A percentile compares a stretch with the other conserved stretches of the same genome.
Evolutionary conservation across 768 basidiomycete genomes (phyloP).

Genomic region (Leccinellum rugosiceps): DNA sequence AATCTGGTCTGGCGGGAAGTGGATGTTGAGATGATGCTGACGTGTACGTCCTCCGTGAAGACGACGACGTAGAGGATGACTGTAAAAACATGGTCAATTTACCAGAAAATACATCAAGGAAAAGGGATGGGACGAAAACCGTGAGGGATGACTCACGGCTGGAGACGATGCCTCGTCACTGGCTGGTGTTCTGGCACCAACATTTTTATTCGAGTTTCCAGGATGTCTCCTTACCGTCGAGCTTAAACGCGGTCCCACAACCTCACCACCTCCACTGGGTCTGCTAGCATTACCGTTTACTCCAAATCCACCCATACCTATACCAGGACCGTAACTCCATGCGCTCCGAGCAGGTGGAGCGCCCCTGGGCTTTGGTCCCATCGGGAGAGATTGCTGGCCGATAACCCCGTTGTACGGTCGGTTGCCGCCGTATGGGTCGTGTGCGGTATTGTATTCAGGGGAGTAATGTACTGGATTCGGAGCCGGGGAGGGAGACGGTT

Average conservation of each 20-base stretch:
- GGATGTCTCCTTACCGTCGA: slow-evolving; percentile 45
- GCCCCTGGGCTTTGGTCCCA: slow-evolving; percentile 27
- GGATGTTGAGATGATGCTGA: slow-evolving; percentile 76
- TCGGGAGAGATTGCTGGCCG: slow-evolving; percentile 30
- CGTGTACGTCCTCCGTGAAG: slow-evolving; percentile 73
- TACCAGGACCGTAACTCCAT: slow-evolving; percentile 74
- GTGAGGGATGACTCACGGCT: slow-evolving; percentile 51
- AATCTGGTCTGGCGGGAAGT: slow-evolving; percentile 79
- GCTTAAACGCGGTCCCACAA: slow-evolving; percentile 65
- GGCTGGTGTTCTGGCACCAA: slow-evolving; percentile 55
- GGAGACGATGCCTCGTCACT: slow-evolving; percentile 77
- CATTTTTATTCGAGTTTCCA: slow-evolving; percentile 49
- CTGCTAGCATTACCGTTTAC: slow-evolving; percentile 28
- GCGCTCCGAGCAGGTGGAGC: slow-evolving; percentile 45
- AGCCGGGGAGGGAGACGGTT: slow-evolving; percentile 24
- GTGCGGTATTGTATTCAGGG: slow-evolving; percentile 28
- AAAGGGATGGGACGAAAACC: background rate
- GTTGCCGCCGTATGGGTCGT: slow-evolving; percentile 20
- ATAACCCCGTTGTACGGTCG: slow-evolving; percentile 30
- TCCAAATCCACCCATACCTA: slow-evolving; percentile 45
- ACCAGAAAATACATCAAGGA: background rate
- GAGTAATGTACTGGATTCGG: slow-evolving; percentile 27
- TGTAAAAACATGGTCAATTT: slow-evolving; percentile 24
- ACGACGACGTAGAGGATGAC: slow-evolving; percentile 81
- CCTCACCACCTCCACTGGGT: slow-evolving; percentile 37